Evolutionary conservation across 2,329 filamentous ascomycete genomes (phyloP), one percentile per base, ranked within the genome.

Genomic region (Arthrobotrys sinensis): DNA sequence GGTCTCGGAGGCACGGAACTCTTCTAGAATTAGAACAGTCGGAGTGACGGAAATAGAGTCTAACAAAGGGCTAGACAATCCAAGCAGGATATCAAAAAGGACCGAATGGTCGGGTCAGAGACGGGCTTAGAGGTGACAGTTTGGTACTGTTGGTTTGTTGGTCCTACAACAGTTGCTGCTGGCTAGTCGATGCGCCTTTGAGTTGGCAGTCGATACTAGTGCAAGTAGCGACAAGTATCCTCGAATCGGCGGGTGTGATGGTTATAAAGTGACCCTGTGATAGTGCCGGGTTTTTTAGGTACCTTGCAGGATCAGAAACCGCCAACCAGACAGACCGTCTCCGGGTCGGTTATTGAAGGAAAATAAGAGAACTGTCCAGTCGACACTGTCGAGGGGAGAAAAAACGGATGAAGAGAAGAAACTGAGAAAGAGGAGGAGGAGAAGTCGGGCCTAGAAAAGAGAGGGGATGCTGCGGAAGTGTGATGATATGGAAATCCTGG

Each of bases 221-320:
- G 64, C 64, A 76, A 55, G 40, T 46, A 60, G 36, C 16, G 55
- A 36, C 40, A 48, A 36, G 60, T 64, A 48, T 50, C 69, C 69
- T 60, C 48, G 65, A 69, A 76, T 76, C 72, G 69, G 60, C 69
- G 60, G 50, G 43, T 14, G 28, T 57, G 63, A 45, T 67, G 28
- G 62, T 43, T 53, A 43, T 66, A 53, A 48, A 63, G 40, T 66
- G 69, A 57, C 64, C 50, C 60, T 60, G 69, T 57, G 60, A 34
- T 43, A 64, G 40, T 24, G 43, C 21, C 38, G 28, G 34, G 21
- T 21, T 32, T 46, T 28, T 3, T 60, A 36, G 32, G 69, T 73
- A 73, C 69, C 69, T 73, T 73, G 69, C 69, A 73, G 69, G 48
- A 45, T 60, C 48, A 53, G 69, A 73, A 73, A 66, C 69, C 53